phyloP scores from a whole-genome alignment of 139 green algal species.

The Auxenochlorella pyrenoidosa region DNA sequence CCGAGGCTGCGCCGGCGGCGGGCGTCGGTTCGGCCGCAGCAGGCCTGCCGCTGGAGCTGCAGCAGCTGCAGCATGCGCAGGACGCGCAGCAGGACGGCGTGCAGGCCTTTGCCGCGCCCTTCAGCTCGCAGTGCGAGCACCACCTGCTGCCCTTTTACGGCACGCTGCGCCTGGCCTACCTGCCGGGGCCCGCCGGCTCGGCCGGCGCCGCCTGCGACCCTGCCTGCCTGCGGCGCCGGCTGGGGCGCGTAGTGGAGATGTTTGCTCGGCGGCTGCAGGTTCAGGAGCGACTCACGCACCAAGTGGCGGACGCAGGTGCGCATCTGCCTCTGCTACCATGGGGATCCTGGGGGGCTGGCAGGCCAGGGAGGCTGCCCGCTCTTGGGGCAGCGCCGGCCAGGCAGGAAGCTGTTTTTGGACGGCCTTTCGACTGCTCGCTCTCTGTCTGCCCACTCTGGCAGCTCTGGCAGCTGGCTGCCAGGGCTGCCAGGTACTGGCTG shows the following conservation, averaged over 20 bases:
- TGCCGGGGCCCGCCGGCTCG: constrained; percentile 7
- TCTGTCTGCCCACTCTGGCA: no score
- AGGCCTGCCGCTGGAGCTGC: background rate
- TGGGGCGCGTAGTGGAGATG: constrained; percentile 59
- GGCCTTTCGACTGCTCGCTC: no score
- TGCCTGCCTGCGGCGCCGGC: background rate
- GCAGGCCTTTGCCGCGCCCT: constrained; percentile 26
- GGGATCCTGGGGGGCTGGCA: background rate
- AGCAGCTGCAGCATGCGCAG: constrained; percentile 29
- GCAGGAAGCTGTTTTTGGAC: no score
- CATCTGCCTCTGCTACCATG: no score
- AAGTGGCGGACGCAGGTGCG: constrained; percentile 76
- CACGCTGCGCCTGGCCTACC: constrained; percentile 61
- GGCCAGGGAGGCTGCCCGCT: no score
- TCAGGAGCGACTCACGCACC: constrained; percentile 94
- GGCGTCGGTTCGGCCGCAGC: background rate
- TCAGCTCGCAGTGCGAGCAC: constrained; percentile 95
- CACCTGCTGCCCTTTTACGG: constrained; percentile 98
- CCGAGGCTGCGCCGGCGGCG: background rate
- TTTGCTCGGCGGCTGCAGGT: constrained; percentile 84
- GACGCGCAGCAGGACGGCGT: constrained; percentile 30
- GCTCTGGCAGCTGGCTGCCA: no score
- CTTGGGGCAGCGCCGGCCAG: no score
- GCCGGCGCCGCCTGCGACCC: background rate
- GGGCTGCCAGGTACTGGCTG: no score